Evolutionary conservation across 1,284 basidiomycete genomes (phyloP), one percentile per base, ranked within the genome.

Genomic region (Ustilago curta): DNA sequence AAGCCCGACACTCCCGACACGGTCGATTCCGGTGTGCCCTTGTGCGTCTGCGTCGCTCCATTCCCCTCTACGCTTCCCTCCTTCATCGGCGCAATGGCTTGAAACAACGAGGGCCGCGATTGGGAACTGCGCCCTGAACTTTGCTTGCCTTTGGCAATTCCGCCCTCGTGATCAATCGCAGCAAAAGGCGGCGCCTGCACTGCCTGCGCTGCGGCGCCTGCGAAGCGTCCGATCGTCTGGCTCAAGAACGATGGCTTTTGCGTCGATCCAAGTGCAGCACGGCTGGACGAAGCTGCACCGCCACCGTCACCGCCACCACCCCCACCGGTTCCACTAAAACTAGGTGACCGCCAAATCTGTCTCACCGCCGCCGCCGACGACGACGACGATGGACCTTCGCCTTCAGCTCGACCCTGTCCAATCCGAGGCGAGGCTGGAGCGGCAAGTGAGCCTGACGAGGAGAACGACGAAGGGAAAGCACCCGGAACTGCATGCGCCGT

Each of bases 171-270:
- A 1, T 31, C 9, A n/a, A 55, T 49, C 4, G 62, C 45, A 14
- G 54, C 62, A 40, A 71, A 66, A 1, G 59, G 59, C 7, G 69
- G 69, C 16, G 37, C 59, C 25, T 57, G 53, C 0, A 59, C 50
- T 21, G 59, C 48, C 12, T 59, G 52, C 25, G 51, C 59, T 8
- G 71, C 62, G 1, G 62, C 66, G 23, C 72, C 68, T 8, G 68
- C 64, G 42, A 75, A 64, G 19, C 72, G 45, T n/a, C 72, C 72
- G 23, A 75, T 32, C 18, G 72, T 75, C 72, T 75, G 72, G 51
- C 67, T 75, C n/a, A 75, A 54, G 52, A 75, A 75, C 25, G 63
- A 66, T 7, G 67, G 56, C 59, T 58, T 67, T 43, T 55, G 56
- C 5, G 70, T 42, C 16, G 44, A 53, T 3, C 19, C 35, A 1